phyloP scores from a whole-genome alignment of 108 stramenopile genomes.

The Skeletonema tropicum region DNA sequence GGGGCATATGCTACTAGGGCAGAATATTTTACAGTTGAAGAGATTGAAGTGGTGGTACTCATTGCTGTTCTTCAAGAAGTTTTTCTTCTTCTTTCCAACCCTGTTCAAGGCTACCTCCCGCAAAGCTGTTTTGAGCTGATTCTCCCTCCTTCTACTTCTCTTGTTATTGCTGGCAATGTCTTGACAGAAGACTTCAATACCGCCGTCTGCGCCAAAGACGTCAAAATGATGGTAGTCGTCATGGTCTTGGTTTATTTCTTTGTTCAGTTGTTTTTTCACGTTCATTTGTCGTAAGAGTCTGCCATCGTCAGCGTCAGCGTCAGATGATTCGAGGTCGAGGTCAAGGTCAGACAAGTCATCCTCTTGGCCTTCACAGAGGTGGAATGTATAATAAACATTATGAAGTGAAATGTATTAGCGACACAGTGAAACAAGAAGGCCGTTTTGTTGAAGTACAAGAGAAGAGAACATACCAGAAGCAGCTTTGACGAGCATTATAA shows the following conservation, averaged over 20 bases:
- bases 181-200: background rate
- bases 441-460: background rate
- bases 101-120: background rate
- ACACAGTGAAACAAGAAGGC: background rate
- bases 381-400: background rate
- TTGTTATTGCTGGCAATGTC: background rate
- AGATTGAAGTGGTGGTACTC: background rate
- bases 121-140: background rate
- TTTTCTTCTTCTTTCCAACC: background rate
- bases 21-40: background rate
- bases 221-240: background rate
- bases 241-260: background rate
- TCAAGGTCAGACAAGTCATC: background rate
- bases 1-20: background rate
- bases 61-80: background rate
- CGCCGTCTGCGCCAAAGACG: background rate
- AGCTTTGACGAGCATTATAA: background rate
- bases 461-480: background rate
- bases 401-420: background rate
- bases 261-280: background rate
- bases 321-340: background rate
- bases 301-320: background rate
- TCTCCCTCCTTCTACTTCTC: background rate
- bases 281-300: background rate
- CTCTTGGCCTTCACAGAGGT: background rate